A percentile compares a stretch with the other conserved stretches of the same genome.
phyloP scores from a whole-genome alignment of 2,329 filamentous ascomycete species.

The Cytospora paraplurivora region DNA sequence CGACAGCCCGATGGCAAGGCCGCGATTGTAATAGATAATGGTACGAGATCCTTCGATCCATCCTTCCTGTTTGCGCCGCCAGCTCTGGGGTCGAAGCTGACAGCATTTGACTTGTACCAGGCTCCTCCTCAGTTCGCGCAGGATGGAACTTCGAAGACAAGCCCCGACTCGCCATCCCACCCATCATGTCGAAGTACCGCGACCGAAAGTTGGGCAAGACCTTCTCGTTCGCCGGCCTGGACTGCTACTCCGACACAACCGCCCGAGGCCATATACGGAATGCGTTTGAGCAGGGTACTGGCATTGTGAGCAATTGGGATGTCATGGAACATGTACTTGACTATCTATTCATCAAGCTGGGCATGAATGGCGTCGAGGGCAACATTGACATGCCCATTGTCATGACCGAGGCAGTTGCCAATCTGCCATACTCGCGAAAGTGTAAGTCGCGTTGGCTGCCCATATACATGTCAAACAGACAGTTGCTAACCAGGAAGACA shows the following conservation, averaged over 20 bases:
- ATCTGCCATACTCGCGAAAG: conserved; percentile 83
- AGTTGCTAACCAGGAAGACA: conserved; percentile 44
- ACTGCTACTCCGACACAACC: conserved; percentile 93
- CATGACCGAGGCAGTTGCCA: conserved; percentile 94
- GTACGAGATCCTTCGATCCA: conserved; percentile 49
- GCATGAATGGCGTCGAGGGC: conserved; percentile 74
- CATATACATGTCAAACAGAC: conserved; percentile 11
- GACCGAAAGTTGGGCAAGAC: conserved; percentile 92
- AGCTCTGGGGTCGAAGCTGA: conserved; percentile 19
- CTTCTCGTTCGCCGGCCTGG: conserved; percentile 87
- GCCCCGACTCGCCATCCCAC: conserved; percentile 80
- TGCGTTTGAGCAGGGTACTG: conserved; percentile 87
- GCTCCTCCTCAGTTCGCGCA: conserved; percentile 84
- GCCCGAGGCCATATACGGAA: conserved; percentile 87
- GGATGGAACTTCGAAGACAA: conserved; percentile 91
- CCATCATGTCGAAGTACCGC: conserved; percentile 92
- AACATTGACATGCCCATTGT: conserved; percentile 83
- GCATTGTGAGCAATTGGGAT: conserved; percentile 96
- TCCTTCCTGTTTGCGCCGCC: conserved; percentile 7
- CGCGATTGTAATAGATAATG: conserved; percentile 98
- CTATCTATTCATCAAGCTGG: conserved; percentile 92
- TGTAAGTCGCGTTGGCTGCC: conserved; percentile 57
- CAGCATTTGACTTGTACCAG: conserved; percentile 48
- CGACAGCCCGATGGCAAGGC: conserved; percentile 57
- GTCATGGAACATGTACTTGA: conserved; percentile 94